phyloP scores from a whole-genome alignment of 495 filamentous ascomycete species.

The Rusavskia elegans region DNA sequence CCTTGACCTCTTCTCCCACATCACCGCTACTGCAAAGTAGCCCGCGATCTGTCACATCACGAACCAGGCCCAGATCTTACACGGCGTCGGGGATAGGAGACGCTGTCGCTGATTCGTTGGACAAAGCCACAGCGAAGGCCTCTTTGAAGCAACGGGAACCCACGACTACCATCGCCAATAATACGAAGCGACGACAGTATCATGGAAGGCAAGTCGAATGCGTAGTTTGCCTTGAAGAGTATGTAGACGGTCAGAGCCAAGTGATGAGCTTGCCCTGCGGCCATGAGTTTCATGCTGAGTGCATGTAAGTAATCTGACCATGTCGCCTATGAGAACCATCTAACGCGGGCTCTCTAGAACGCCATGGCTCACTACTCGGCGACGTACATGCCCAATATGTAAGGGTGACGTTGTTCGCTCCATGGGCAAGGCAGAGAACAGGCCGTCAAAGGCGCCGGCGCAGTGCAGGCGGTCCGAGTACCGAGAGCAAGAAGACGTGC shows the following conservation, averaged over 20 bases:
- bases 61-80: conserved; percentile 45
- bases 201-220: conserved; percentile 82
- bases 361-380: conserved; percentile 91
- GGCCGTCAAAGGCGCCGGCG: conserved; percentile 29
- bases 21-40: conserved; percentile 51
- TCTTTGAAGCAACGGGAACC: conserved; percentile 16
- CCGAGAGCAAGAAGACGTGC: conserved; percentile 29
- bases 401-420: conserved; percentile 85
- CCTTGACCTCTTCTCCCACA: conserved; percentile 46
- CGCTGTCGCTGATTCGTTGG: conserved; percentile 23
- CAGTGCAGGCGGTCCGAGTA: conserved; percentile 32
- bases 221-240: conserved; percentile 96
- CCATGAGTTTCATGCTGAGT: conserved; percentile 93
- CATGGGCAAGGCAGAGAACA: conserved; percentile 25
- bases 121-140: conserved; percentile 17
- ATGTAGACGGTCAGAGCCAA: conserved; percentile 80
- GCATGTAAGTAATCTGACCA: conserved; percentile 67
- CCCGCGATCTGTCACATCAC: conserved; percentile 23
- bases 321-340: not conserved
- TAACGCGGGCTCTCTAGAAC: conserved; percentile 42
- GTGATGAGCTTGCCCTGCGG: conserved; percentile 99
- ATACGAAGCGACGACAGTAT: conserved; percentile 62
- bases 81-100: conserved; percentile 45
- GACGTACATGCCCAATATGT: conserved; percentile 92
- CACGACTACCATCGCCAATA: conserved; percentile 34